Evolutionary conservation across 2,329 filamentous ascomycete genomes (phyloP).

Genomic region (Emericellopsis cladophorae): DNA sequence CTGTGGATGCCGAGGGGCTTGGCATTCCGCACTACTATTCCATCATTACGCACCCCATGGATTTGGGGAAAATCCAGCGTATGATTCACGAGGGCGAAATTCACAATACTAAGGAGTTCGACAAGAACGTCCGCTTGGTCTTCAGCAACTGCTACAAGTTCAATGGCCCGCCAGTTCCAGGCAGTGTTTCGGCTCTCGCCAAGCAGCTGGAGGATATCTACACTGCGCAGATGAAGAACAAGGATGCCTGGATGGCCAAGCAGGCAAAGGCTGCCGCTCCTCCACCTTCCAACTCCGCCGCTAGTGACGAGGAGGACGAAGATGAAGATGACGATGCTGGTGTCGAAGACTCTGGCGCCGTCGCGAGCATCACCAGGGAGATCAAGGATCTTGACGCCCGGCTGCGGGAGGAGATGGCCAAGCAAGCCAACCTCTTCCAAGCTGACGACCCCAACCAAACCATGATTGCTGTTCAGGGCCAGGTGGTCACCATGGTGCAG

Average conservation of each 20-base stretch:
- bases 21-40: constrained; percentile 90
- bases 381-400: constrained; percentile 40
- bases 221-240: constrained; percentile 61
- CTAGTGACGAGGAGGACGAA: constrained; percentile 59
- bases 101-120: constrained; percentile 70
- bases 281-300: constrained; percentile 48
- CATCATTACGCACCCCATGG: constrained; percentile 95
- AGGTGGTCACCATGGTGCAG: constrained; percentile 53
- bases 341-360: constrained; percentile 17
- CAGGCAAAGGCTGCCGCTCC: constrained; percentile 46
- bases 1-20: constrained; percentile 86
- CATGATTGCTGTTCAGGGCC: constrained; percentile 43
- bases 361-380: constrained; percentile 24
- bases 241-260: constrained; percentile 67
- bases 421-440: constrained; percentile 41
- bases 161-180: constrained; percentile 47
- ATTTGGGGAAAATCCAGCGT: constrained; percentile 66
- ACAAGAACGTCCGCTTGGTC: constrained; percentile 70
- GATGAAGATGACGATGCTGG: constrained; percentile 57
- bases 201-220: constrained; percentile 65
- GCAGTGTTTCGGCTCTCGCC: constrained; percentile 63
- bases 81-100: constrained; percentile 75
- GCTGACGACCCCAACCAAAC: constrained; percentile 36
- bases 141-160: constrained; percentile 87
- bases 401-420: constrained; percentile 42